Evolutionary conservation across 2,329 filamentous ascomycete species (phyloP).

Genomic region (Colletotrichum caudatum): DNA sequence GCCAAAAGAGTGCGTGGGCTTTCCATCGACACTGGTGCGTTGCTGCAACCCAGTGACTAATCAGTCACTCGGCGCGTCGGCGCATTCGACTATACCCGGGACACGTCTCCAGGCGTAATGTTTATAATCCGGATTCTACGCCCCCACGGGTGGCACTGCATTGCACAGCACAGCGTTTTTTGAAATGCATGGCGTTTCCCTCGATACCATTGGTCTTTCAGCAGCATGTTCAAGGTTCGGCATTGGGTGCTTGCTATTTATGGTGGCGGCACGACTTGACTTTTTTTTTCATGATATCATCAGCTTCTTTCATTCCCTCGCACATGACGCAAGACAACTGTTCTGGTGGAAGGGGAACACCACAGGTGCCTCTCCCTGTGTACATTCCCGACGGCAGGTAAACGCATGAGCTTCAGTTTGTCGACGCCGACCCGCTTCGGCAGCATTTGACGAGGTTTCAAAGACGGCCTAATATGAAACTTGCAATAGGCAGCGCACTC

Average conservation of each 20-base stretch:
- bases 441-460: not conserved
- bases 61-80: slow-evolving; percentile 24
- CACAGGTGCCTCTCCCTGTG: not conserved
- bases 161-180: slow-evolving; percentile 57
- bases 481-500: not conserved
- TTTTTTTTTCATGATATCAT: slow-evolving; percentile 25
- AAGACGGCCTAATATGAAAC: not conserved
- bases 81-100: slow-evolving; percentile 39
- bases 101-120: slow-evolving; percentile 31
- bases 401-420: not conserved
- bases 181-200: slow-evolving; percentile 56
- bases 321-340: not conserved
- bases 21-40: slow-evolving; percentile 99
- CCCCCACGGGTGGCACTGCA: slow-evolving; percentile 51
- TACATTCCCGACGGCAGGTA: not conserved
- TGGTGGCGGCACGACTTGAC: slow-evolving; percentile 32
- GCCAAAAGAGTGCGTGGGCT: slow-evolving; percentile 98
- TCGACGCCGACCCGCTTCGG: not conserved
- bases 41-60: slow-evolving; percentile 69
- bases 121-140: slow-evolving; percentile 41
- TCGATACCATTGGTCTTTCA: slow-evolving; percentile 57
- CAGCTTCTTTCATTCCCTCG: slow-evolving; percentile 11
- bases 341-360: not conserved
- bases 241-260: slow-evolving; percentile 40
- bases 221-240: slow-evolving; percentile 40